These are phyloP conservation scores for Parastagonospora nodorum DNA, from an alignment of 2,329 filamentous ascomycete species.

Conservation along the genomic window DNA sequence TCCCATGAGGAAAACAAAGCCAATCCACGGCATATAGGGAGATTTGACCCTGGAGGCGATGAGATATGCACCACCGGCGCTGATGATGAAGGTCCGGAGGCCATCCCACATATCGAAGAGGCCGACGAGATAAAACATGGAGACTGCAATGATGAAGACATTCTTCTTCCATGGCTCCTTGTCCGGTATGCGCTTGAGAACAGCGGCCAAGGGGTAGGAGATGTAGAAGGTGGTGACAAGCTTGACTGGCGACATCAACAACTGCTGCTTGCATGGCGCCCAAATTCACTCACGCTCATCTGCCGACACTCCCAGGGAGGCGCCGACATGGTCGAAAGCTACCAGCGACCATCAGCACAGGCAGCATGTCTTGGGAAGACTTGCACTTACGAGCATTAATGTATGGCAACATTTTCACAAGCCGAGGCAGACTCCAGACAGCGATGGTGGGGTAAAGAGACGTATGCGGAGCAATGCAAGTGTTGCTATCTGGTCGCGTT, in stretches of 20 bases:
- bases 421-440: background rate
- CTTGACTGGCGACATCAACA: slow-evolving; percentile 70
- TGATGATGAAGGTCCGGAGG: slow-evolving; percentile 76
- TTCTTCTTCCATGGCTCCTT: slow-evolving; percentile 84
- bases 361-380: background rate
- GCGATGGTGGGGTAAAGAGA: too few species aligned
- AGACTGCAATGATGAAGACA: slow-evolving; percentile 81
- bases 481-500: too few species aligned
- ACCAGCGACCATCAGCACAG: slow-evolving; percentile 3
- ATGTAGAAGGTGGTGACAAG: slow-evolving; percentile 87
- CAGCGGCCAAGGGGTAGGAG: slow-evolving; percentile 86
- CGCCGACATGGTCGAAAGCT: slow-evolving; percentile 67
- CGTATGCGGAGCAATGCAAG: too few species aligned
- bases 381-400: slow-evolving; percentile 62
- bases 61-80: slow-evolving; percentile 77
- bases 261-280: background rate
- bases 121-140: slow-evolving; percentile 89
- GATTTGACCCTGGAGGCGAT: slow-evolving; percentile 85
- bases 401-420: slow-evolving; percentile 63
- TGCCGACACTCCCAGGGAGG: slow-evolving; percentile 63
- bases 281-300: slow-evolving; percentile 63
- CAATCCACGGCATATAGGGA: slow-evolving; percentile 97
- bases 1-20: slow-evolving; percentile 90
- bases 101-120: slow-evolving; percentile 93
- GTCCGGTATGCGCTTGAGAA: slow-evolving; percentile 91